phyloP scores from a whole-genome alignment of 2,329 filamentous ascomycete genomes.

The Volutella citrinella region DNA sequence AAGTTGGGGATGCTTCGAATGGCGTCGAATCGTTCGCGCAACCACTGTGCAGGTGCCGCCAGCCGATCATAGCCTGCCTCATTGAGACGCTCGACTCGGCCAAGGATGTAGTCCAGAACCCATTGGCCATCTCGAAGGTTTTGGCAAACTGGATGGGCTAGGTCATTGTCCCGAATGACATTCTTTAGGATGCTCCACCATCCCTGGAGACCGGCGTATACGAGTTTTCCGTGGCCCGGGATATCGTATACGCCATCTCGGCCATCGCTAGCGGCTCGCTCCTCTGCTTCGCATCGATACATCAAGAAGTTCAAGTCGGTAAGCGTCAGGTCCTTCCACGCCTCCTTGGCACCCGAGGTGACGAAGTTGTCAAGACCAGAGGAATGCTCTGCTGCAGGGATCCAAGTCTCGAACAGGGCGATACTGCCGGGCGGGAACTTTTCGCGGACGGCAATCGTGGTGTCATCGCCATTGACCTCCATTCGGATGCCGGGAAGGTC shows the following conservation, averaged over 20 bases:
- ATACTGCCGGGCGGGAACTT: constrained; percentile 92
- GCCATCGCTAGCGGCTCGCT: constrained; percentile 72
- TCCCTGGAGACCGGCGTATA: constrained; percentile 95
- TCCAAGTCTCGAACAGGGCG: constrained; percentile 93
- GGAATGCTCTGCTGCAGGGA: constrained; percentile 81
- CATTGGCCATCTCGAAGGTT: constrained; percentile 89
- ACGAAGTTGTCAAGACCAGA: constrained; percentile 82
- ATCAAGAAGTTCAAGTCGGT: constrained; percentile 88
- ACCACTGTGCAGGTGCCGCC: constrained; percentile 67
- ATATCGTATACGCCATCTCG: constrained; percentile 87
- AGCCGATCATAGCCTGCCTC: constrained; percentile 62
- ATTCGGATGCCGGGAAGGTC: constrained; percentile 72
- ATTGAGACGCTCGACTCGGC: constrained; percentile 71
- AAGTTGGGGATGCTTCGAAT: constrained; percentile 85
- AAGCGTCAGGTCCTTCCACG: constrained; percentile 72
- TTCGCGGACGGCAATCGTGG: constrained; percentile 75
- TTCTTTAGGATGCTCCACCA: constrained; percentile 93
- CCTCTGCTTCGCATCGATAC: constrained; percentile 90
- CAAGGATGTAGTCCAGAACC: constrained; percentile 85
- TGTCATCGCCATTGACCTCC: constrained; percentile 69
- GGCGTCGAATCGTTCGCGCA: constrained; percentile 80
- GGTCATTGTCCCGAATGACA: constrained; percentile 83
- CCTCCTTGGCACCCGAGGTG: constrained; percentile 73
- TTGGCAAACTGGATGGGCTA: constrained; percentile 90
- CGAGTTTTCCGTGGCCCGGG: constrained; percentile 76